These are phyloP conservation scores for Sarcomyxa edulis DNA, from an alignment of 768 basidiomycete species.

Conservation along the genomic window DNA sequence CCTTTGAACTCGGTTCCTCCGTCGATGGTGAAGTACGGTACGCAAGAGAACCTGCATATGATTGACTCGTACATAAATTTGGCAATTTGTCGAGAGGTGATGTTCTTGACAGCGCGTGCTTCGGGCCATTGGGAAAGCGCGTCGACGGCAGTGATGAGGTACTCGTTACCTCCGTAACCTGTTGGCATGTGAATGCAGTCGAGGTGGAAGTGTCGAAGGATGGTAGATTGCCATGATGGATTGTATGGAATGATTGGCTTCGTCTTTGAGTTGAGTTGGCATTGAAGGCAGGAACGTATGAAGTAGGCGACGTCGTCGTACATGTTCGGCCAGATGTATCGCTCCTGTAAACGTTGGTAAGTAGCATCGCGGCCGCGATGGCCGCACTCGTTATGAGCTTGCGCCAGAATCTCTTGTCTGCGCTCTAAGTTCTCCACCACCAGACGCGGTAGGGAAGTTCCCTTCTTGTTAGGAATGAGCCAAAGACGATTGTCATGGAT, in stretches of 20 bases:
- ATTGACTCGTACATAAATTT: constrained; percentile 25
- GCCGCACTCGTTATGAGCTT: no score
- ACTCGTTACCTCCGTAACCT: constrained; percentile 15
- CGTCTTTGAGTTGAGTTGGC: constrained; percentile 18
- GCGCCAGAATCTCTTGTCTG: no score
- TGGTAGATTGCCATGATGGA: constrained; percentile 13
- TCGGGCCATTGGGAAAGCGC: constrained; percentile 17
- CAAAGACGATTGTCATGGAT: no score
- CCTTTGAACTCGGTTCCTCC: constrained; percentile 25
- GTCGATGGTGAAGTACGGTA: constrained; percentile 18
- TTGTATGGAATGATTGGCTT: constrained; percentile 21
- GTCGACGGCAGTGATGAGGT: constrained; percentile 20
- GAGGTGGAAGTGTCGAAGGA: constrained; percentile 20
- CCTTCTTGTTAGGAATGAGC: no score
- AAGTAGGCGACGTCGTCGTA: constrained; percentile 24
- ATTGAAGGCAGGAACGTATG: constrained; percentile 24
- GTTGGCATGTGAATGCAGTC: constrained; percentile 26
- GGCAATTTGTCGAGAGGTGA: constrained; percentile 12
- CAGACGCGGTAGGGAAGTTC: no score
- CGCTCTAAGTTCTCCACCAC: no score
- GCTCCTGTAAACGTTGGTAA: no score
- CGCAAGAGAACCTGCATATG: constrained; percentile 19
- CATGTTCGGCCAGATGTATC: constrained; percentile 14
- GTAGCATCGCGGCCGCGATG: no score
- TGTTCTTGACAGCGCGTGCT: constrained; percentile 9